phyloP scores from a whole-genome alignment of 2,329 filamentous ascomycete species.

The Berkeleyomyces basicola region DNA sequence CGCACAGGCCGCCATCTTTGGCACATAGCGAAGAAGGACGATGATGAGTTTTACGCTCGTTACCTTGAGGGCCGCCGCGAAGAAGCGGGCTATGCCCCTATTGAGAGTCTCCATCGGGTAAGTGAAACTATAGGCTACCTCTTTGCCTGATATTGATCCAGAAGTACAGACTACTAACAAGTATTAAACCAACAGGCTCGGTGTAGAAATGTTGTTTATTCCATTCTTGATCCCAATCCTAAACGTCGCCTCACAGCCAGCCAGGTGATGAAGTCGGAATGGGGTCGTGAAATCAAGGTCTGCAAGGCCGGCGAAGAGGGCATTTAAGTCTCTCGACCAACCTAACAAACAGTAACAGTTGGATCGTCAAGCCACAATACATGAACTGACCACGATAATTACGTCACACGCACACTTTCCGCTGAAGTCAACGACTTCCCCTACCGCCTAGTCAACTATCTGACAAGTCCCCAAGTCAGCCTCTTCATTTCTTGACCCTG shows the following conservation, averaged over 20 bases:
- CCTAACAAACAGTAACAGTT: background rate
- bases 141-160: background rate
- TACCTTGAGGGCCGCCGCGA: constrained; percentile 87
- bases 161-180: constrained; percentile 1
- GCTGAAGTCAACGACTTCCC: background rate
- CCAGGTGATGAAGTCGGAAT: constrained; percentile 94
- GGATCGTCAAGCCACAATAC: background rate
- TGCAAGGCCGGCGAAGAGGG: constrained; percentile 96
- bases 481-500: background rate
- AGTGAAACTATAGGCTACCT: constrained; percentile 25
- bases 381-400: background rate
- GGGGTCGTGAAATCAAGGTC: constrained; percentile 93
- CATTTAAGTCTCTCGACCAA: constrained; percentile 34
- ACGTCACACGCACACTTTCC: background rate
- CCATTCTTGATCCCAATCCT: constrained; percentile 89
- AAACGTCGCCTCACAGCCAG: constrained; percentile 83
- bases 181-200: constrained; percentile 49
- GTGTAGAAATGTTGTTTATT: constrained; percentile 97
- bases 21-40: constrained; percentile 91
- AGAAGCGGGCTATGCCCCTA: constrained; percentile 89
- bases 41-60: constrained; percentile 91
- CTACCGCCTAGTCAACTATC: background rate
- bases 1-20: constrained; percentile 87
- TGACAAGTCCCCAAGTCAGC: background rate
- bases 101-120: constrained; percentile 88